Percentiles rank a stretch among this genome's conserved stretches.
These are phyloP conservation scores for Neopestalotiopsis rosae DNA, from an alignment of 2,329 filamentous ascomycete species.

Conservation along the genomic window DNA sequence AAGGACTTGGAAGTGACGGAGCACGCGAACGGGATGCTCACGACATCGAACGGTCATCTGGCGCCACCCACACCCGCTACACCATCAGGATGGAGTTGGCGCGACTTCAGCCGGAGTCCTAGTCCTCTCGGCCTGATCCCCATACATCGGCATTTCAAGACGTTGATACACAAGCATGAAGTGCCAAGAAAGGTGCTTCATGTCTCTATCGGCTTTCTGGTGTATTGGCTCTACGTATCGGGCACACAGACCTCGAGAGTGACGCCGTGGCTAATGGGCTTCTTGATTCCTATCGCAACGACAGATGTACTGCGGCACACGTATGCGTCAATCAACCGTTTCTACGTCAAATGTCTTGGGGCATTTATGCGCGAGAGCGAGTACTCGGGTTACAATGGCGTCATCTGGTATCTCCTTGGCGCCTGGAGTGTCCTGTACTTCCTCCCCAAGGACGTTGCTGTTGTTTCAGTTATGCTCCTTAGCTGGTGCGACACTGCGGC, in stretches of 20 bases:
- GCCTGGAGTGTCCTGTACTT: constrained; percentile 85
- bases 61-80: constrained; percentile 66
- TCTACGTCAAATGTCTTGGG: constrained; percentile 85
- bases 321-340: constrained; percentile 78
- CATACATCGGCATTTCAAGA: constrained; percentile 90
- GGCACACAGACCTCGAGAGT: constrained; percentile 80
- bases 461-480: constrained; percentile 86
- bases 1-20: constrained; percentile 32
- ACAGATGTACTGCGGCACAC: constrained; percentile 84
- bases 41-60: constrained; percentile 68
- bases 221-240: constrained; percentile 81
- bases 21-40: constrained; percentile 26
- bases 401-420: constrained; percentile 94
- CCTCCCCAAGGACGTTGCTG: constrained; percentile 91
- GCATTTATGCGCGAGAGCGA: constrained; percentile 97
- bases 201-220: constrained; percentile 95
- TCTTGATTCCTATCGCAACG: constrained; percentile 82
- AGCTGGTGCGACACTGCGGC: constrained; percentile 99
- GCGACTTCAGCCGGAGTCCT: constrained; percentile 87
- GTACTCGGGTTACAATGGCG: constrained; percentile 92
- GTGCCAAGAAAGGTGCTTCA: constrained; percentile 93
- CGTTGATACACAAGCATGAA: constrained; percentile 94
- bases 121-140: constrained; percentile 94
- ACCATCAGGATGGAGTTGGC: constrained; percentile 76
- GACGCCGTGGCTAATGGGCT: constrained; percentile 81